Conservation (phyloP, 2,329 filamentous ascomycete genomes). For the Talaromyces rugulosus region DNA sequence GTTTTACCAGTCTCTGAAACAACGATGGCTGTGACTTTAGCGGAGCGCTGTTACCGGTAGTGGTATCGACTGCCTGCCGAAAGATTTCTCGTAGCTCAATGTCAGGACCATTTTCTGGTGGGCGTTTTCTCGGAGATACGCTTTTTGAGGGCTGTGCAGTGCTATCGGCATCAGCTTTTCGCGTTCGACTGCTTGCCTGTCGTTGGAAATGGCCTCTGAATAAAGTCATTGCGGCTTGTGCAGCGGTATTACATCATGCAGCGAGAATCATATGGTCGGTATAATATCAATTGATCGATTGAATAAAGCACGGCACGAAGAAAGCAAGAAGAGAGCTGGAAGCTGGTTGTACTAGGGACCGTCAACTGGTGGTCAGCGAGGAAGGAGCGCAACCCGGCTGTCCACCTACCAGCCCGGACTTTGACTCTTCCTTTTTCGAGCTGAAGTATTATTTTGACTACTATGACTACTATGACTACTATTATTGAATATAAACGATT, state of each 20-base stretch:
- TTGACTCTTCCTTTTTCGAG: not conserved
- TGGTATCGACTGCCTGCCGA: conserved; percentile 3
- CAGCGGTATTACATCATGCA: not conserved
- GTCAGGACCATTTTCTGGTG: not conserved
- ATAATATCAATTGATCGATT: not conserved
- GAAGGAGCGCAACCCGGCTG: not conserved
- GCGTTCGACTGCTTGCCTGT: conserved; percentile 5
- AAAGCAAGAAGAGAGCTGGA: not conserved
- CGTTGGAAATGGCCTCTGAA: conserved; percentile 7
- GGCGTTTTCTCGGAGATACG: not conserved
- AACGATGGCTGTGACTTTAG: not conserved
- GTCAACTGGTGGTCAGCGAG: not conserved
- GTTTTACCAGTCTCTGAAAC: conserved; percentile 6
- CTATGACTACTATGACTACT: not conserved
- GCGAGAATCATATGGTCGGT: not conserved
- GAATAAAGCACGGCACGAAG: not conserved
- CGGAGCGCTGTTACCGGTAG: not conserved
- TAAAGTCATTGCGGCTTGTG: conserved; percentile 7
- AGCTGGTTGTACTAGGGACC: too few relatives aligned
- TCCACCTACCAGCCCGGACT: not conserved
- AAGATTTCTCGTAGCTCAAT: conserved; percentile 7
- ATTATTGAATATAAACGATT: not conserved
- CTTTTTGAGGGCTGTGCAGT: not conserved
- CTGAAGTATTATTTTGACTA: not conserved
- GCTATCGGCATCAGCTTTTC: not conserved